A percentile compares a stretch with the other conserved stretches of the same genome.
These are phyloP conservation scores for Rhododendron ovatum DNA, from an alignment of 148 eudicot species.

Conservation along the genomic window DNA sequence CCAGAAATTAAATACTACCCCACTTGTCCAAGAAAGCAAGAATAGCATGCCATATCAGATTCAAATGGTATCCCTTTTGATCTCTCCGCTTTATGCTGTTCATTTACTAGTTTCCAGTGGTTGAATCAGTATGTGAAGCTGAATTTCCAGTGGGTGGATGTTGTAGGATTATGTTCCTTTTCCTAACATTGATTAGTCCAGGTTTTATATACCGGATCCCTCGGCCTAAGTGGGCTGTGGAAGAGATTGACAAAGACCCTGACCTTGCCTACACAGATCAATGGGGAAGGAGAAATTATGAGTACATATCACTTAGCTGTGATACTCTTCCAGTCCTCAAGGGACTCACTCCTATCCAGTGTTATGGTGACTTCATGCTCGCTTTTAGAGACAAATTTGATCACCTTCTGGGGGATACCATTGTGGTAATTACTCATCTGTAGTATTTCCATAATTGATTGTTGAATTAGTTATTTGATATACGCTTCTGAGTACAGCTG, in stretches of 20 bases:
- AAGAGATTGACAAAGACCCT: conserved; percentile 66
- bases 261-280: conserved; percentile 88
- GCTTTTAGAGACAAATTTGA: conserved; percentile 62
- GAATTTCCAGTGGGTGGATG: background rate
- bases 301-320: conserved; percentile 70
- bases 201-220: conserved; percentile 49
- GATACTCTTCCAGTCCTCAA: conserved; percentile 72
- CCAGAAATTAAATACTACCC: too few relatives aligned
- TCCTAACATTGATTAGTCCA: background rate
- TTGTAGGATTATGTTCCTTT: background rate
- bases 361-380: conserved; percentile 80
- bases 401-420: conserved; percentile 74
- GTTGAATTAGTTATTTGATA: background rate
- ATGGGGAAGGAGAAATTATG: conserved; percentile 85
- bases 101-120: background rate
- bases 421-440: conserved; percentile 48
- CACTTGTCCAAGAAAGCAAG: too few relatives aligned
- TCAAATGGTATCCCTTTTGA: background rate
- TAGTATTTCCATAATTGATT: background rate
- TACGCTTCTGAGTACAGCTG: background rate
- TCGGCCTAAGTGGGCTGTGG: conserved; percentile 73
- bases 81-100: background rate
- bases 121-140: background rate
- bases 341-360: conserved; percentile 78
- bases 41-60: too few relatives aligned